Percentiles rank a stretch among this genome's conserved stretches.
Conservation (phyloP, 2,329 filamentous ascomycete genomes). For the Knoxdaviesia proteae region DNA sequence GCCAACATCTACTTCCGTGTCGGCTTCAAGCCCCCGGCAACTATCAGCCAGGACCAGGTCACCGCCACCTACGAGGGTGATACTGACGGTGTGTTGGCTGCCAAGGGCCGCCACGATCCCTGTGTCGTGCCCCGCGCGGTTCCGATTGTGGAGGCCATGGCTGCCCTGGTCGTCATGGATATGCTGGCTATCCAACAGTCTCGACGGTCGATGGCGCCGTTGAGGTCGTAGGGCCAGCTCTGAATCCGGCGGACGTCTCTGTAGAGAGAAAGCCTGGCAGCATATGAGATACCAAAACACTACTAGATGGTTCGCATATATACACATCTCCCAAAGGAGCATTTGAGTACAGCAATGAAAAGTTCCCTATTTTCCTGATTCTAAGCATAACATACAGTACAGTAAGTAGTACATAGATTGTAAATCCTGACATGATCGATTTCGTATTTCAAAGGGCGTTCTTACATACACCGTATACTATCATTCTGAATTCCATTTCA, state of each 20-base stretch:
- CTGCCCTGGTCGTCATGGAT: constrained; percentile 71
- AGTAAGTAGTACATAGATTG: not conserved
- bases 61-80: constrained; percentile 62
- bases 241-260: not conserved
- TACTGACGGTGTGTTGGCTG: constrained; percentile 54
- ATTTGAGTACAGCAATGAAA: no score
- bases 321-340: not conserved
- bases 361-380: no score
- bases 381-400: no score
- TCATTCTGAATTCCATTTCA: not conserved
- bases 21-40: constrained; percentile 86
- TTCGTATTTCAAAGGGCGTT: not conserved
- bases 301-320: not conserved
- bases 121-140: constrained; percentile 79
- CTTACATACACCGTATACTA: not conserved
- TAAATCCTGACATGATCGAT: not conserved
- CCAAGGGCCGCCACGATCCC: constrained; percentile 87
- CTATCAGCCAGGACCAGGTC: constrained; percentile 71
- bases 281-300: not conserved
- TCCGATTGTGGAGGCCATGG: constrained; percentile 82
- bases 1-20: constrained; percentile 87
- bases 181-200: constrained; percentile 65
- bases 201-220: constrained; percentile 14
- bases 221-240: constrained; percentile 2
- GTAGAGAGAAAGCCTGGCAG: not conserved